Percentiles rank a stretch among this genome's conserved stretches.
Conservation (phyloP, 768 basidiomycete genomes). For the Fomitopsis pulvina region DNA sequence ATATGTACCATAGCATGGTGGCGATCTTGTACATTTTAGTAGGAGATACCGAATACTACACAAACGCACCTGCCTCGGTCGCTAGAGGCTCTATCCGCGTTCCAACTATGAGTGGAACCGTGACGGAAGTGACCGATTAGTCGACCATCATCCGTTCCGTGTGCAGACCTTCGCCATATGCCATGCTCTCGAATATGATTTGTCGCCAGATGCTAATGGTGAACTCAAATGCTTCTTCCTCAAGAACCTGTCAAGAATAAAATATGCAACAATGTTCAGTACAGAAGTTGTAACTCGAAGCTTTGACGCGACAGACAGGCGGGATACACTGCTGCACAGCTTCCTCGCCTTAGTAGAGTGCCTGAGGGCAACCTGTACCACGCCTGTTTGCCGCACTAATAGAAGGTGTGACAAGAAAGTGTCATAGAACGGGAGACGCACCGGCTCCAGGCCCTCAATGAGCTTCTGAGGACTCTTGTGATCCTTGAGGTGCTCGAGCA, state of each 20-base stretch:
- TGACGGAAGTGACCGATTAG: constrained; percentile 23
- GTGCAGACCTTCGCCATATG: constrained; percentile 82
- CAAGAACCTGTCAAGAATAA: constrained; percentile 58
- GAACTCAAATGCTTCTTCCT: constrained; percentile 84
- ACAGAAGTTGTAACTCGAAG: not conserved
- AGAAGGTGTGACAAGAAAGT: no score
- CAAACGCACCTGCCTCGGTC: constrained; percentile 24
- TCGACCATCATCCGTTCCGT: constrained; percentile 84
- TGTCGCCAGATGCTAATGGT: constrained; percentile 82
- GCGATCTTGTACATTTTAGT: constrained; percentile 23
- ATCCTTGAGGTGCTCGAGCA: constrained; percentile 87
- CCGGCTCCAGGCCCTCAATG: constrained; percentile 86
- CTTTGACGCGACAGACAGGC: not conserved
- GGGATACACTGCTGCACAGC: no score
- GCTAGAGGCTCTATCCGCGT: constrained; percentile 8
- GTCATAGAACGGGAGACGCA: constrained; percentile 35
- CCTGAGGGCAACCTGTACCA: not conserved
- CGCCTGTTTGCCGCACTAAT: no score
- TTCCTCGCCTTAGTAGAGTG: no score
- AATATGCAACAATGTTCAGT: not conserved
- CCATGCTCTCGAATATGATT: constrained; percentile 92
- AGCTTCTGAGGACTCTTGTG: constrained; percentile 81
- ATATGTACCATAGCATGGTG: constrained; percentile 12
- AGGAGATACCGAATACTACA: constrained; percentile 19
- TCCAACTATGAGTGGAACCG: not conserved